These are phyloP conservation scores for Gracilaria gracilis DNA, from an alignment of 23 red algal species.

Conservation along the genomic window DNA sequence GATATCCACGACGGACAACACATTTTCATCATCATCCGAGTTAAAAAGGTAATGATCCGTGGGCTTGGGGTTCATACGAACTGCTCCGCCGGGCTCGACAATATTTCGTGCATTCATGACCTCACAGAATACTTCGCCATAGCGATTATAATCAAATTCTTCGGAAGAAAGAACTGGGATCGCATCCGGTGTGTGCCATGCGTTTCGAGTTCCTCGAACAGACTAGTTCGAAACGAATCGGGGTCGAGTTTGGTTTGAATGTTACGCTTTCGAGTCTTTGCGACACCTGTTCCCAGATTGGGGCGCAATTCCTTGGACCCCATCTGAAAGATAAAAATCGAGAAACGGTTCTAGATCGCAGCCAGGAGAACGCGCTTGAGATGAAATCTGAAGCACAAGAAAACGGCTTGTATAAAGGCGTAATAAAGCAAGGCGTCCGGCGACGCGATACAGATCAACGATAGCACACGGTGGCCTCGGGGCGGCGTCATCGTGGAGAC, in stretches of 20 bases:
- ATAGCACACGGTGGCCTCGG: no score
- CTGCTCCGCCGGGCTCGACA: conserved; percentile 81
- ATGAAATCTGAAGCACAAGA: no score
- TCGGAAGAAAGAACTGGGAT: conserved; percentile 58
- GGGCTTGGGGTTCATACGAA: conserved; percentile 60
- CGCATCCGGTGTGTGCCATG: conserved; percentile 34
- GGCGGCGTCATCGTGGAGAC: no score
- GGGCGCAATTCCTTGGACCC: conserved; percentile 83
- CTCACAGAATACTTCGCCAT: conserved; percentile 88
- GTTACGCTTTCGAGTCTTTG: conserved; percentile 83
- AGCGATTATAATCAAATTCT: conserved; percentile 80
- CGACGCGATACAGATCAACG: no score
- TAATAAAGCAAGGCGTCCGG: background rate
- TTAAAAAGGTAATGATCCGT: conserved; percentile 70
- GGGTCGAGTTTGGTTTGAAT: conserved; percentile 90
- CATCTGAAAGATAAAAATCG: conserved; percentile 3
- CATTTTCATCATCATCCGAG: conserved; percentile 35
- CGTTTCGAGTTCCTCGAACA: conserved; percentile 75
- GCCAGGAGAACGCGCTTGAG: no score
- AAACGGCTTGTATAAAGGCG: background rate
- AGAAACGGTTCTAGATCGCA: background rate
- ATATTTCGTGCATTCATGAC: conserved; percentile 87
- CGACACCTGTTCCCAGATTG: conserved; percentile 67
- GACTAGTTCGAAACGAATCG: conserved; percentile 75
- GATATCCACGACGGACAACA: conserved; percentile 64